phyloP scores from a whole-genome alignment of 306 rosid species.

The Quercus berberidifolia region DNA sequence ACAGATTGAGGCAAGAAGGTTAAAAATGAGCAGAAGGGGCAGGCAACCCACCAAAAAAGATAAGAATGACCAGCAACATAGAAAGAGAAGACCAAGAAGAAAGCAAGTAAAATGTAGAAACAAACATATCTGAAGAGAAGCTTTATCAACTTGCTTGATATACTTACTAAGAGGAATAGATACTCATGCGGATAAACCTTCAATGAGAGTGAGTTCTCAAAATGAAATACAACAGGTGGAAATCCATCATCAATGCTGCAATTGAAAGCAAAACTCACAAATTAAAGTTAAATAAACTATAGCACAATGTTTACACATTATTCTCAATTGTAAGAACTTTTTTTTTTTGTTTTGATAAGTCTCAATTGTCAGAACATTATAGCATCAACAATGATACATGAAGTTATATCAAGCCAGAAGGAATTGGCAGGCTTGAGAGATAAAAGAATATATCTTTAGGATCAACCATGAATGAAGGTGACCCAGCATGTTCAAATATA shows the following conservation, averaged over 20 bases:
- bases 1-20: too few species aligned
- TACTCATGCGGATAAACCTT: constrained; percentile 95
- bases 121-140: not conserved
- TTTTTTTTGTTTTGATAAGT: not conserved
- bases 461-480: not conserved
- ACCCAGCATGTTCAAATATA: constrained; percentile 10
- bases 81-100: not conserved
- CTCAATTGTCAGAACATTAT: not conserved
- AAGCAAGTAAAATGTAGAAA: not conserved
- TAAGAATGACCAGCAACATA: not conserved
- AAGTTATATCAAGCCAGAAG: not conserved
- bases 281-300: not conserved
- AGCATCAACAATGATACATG: constrained; percentile 1
- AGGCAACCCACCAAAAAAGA: not conserved
- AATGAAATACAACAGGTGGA: constrained; percentile 75
- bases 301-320: not conserved
- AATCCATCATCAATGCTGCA: constrained; percentile 92
- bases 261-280: constrained; percentile 24
- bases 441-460: not conserved
- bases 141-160: not conserved
- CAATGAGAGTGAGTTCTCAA: constrained; percentile 77
- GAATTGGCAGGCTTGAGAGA: not conserved
- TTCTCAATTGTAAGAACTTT: not conserved
- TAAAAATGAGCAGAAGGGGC: too few species aligned
- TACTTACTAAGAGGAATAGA: constrained; percentile 79